Evolutionary conservation across 306 rosid species (phyloP).

Genomic region (Bauhinia variegata): DNA sequence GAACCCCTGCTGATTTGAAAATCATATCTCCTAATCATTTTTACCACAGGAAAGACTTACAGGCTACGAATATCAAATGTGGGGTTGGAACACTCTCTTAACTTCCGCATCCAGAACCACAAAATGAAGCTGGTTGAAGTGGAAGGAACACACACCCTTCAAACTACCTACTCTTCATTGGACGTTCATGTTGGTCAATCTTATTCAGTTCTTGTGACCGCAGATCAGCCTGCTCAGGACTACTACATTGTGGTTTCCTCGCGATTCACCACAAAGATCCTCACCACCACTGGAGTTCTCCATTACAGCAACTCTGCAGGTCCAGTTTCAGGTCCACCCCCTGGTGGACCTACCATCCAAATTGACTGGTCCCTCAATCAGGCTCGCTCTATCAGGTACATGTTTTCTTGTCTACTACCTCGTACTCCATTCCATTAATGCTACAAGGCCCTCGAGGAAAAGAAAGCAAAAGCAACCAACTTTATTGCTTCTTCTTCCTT

Average conservation of each 20-base stretch:
- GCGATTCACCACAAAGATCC: conserved; percentile 63
- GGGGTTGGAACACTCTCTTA: conserved; percentile 84
- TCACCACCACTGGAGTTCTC: conserved; percentile 73
- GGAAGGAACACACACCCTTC: conserved; percentile 95
- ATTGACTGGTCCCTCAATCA: conserved; percentile 97
- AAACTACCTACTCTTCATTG: conserved; percentile 78
- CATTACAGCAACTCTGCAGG: conserved; percentile 85
- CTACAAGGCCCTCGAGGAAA: no score
- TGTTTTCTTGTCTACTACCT: background rate
- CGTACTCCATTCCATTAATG: no score
- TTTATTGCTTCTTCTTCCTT: no score
- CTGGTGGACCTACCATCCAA: conserved; percentile 99
- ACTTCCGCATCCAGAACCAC: conserved; percentile 87
- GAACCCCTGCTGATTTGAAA: no score
- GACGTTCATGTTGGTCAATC: conserved; percentile 95
- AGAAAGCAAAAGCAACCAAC: no score
- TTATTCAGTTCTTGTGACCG: conserved; percentile 80
- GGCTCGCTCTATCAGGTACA: conserved; percentile 92
- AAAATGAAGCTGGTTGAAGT: conserved; percentile 86
- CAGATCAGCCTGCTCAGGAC: conserved; percentile 86
- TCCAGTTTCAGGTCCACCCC: conserved; percentile 77
- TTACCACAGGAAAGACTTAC: conserved; percentile 79
- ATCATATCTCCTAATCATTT: no score
- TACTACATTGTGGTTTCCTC: conserved; percentile 77
- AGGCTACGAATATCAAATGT: conserved; percentile 93